Conservation (phyloP, 306 rosid species). For the Prunus kanzakura region DNA sequence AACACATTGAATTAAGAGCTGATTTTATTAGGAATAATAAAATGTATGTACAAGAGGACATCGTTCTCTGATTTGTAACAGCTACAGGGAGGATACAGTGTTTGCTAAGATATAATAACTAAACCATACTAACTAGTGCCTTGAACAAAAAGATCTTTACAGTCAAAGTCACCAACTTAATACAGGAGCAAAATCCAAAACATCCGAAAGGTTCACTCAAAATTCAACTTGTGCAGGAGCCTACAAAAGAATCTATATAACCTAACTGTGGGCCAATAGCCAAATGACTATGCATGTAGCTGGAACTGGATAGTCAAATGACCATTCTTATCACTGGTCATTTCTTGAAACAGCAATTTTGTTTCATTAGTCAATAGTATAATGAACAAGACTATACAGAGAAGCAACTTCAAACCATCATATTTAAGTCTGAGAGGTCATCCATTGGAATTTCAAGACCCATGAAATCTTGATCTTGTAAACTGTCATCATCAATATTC, state of each 20-base stretch:
- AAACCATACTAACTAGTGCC: conserved; percentile 77
- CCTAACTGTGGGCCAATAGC: conserved; percentile 61
- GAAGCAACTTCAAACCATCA: conserved; percentile 96
- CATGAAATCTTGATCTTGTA: conserved; percentile 92
- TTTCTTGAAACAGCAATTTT: conserved; percentile 64
- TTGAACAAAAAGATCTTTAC: conserved; percentile 92
- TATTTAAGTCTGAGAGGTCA: conserved; percentile 94
- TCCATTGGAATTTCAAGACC: conserved; percentile 99
- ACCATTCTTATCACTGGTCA: conserved; percentile 71
- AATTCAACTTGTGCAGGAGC: conserved; percentile 72
- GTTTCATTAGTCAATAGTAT: conserved; percentile 90
- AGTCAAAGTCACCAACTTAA: conserved; percentile 69
- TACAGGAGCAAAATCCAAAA: conserved; percentile 68
- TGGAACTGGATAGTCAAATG: conserved; percentile 49
- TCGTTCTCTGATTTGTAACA: conserved; percentile 69
- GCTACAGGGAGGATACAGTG: conserved; percentile 78
- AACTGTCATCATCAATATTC: conserved; percentile 87
- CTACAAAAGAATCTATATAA: conserved; percentile 94
- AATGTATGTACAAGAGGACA: conserved; percentile 92
- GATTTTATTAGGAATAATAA: conserved; percentile 74
- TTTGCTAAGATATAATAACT: conserved; percentile 79
- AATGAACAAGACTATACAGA: conserved; percentile 93
- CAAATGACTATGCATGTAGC: conserved; percentile 32
- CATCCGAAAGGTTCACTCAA: conserved; percentile 82
- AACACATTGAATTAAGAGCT: conserved; percentile 46